Base-by-base conservation (phyloP, 2,329 filamentous ascomycete species). In the Colletotrichum plurivorum region DNA sequence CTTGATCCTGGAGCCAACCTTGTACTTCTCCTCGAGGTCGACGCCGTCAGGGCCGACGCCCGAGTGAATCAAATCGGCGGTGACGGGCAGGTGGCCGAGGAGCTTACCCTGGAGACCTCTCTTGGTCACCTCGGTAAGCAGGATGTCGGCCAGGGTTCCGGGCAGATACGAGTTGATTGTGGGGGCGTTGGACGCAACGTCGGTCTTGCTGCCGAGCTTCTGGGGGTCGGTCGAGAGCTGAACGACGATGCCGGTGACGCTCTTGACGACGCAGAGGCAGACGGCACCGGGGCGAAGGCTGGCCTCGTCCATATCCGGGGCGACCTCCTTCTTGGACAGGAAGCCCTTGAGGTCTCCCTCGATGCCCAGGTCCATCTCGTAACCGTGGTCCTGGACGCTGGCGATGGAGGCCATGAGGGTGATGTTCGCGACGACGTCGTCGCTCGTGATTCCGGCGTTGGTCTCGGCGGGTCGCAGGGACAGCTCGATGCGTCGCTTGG, bases 321-420 rank as follows among this genome's bases (percentile, higher is more conserved):
- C 93, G 18, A 98, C 83, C 77, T 98, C 94, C 76, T 92, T 94
- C 70, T 92, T 93, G 5, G 94, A 89, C 76, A 99, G 86, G 81
- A 99, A 99, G 3, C 93, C 96, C 71, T 90, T 91, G 60, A 95
- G 79, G 45, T 89, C 87, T 39, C 86, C 82, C 61, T 90, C 89
- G 43, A 90, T 85, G 18, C 94, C 94, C 45, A 98, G 82, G 74
- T 98, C 94, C 94, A 99, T 97, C 64, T 98, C 89, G 67, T 96
- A 88, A 71, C 96, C 96, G 76, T 97, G 95, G 75, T 99, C 97
- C 80, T 99, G 95, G n/a, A 97, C 92, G 79, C 95, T 99, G 58
- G 88, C 82, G 27, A 99, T 91, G 0, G 94, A 92, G 2, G 94
- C 95, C 87, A 98, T 97, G 20, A 98, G 84, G 53, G 93, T 94